These are phyloP conservation scores for Fusarium chuoi DNA, from an alignment of 2,329 filamentous ascomycete genomes.

Conservation along the genomic window DNA sequence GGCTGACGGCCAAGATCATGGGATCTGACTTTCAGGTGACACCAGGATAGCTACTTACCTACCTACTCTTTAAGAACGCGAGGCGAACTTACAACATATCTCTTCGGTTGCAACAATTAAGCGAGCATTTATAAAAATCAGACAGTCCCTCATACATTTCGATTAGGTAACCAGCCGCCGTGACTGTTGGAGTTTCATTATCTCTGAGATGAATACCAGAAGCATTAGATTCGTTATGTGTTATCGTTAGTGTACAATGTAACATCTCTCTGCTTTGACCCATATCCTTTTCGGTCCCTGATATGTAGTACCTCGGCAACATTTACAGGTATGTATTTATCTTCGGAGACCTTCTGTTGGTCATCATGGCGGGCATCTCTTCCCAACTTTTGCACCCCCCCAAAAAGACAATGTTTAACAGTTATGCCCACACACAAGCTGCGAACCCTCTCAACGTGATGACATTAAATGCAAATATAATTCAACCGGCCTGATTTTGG, in stretches of 20 bases:
- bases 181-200: not conserved
- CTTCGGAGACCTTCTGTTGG: conserved; percentile 1
- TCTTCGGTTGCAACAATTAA: not conserved
- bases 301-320: conserved; percentile 1
- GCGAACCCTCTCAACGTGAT: conserved; percentile 2
- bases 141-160: not conserved
- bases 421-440: conserved; percentile 30
- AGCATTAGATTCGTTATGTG: conserved; percentile 40
- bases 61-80: not conserved
- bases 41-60: not conserved
- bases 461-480: conserved; percentile 37
- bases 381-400: conserved; percentile 27
- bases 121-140: not conserved
- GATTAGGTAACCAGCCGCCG: not conserved
- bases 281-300: not conserved
- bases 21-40: conserved; percentile 12
- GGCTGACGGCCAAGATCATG: conserved; percentile 32
- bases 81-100: not conserved
- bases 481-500: conserved; percentile 20
- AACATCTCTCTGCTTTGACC: conserved; percentile 4
- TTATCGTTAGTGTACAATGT: conserved; percentile 35
- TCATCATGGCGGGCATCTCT: conserved; percentile 14
- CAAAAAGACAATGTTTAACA: conserved; percentile 27
- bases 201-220: conserved; percentile 13
- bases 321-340: conserved; percentile 14